Evolutionary conservation across 2,329 filamentous ascomycete species (phyloP).

Genomic region (Dactylonectria estremocensis): DNA sequence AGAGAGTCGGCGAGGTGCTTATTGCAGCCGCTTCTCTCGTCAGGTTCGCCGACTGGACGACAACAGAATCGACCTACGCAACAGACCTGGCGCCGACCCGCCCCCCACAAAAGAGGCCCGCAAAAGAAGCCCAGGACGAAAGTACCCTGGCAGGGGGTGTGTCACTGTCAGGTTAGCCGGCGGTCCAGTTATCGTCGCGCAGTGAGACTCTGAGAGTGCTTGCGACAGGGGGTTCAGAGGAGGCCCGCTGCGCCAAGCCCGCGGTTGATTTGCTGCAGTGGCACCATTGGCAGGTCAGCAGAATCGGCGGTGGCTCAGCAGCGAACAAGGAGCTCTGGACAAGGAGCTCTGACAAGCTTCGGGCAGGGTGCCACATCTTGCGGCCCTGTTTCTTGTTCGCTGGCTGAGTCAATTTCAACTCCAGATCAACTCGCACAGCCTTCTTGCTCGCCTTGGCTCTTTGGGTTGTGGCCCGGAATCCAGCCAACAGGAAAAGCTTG

Average conservation of each 20-base stretch:
- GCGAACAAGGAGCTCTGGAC: neutral
- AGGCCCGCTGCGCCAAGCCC: neutral
- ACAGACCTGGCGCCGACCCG: neutral
- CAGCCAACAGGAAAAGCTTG: constrained; percentile 9
- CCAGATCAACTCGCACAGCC: neutral
- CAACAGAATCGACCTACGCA: neutral
- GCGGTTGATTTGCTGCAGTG: neutral
- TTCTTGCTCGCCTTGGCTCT: neutral
- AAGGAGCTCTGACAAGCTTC: constrained; percentile 17
- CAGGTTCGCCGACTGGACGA: neutral
- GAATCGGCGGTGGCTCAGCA: constrained; percentile 23
- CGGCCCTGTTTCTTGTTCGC: constrained; percentile 20
- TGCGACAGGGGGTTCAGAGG: neutral
- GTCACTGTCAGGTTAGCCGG: constrained; percentile 6
- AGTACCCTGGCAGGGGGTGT: constrained; percentile 4
- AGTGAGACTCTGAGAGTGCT: constrained; percentile 8
- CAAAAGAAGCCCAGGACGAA: too few species aligned
- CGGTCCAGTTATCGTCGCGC: constrained; percentile 1
- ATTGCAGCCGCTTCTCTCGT: too few species aligned
- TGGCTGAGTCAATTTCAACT: constrained; percentile 18
- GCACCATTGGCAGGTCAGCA: neutral
- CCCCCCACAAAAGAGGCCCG: neutral
- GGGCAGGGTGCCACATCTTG: constrained; percentile 17
- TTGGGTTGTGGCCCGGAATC: neutral
- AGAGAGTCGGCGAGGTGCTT: neutral